Base-by-base conservation (phyloP, 352 stramenopile genomes). In the Phytophthora sojae region DNA sequence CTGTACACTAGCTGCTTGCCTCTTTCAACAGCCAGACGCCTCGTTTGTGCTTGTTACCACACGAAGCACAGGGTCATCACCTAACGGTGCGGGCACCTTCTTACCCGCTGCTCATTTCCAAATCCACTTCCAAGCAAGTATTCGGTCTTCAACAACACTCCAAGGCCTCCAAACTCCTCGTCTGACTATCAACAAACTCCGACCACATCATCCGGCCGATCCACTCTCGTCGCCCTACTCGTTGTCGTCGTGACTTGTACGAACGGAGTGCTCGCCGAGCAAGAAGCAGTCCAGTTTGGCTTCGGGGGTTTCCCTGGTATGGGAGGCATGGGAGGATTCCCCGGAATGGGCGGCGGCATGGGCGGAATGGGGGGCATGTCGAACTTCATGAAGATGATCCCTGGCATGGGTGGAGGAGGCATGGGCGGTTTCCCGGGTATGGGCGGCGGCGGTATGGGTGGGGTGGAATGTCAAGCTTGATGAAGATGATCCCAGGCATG, bases 331-430 rank as follows among this genome's bases (percentile, higher is more conserved):
- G 30, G 30, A 6, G 47, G 50, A 1, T 30, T 56, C 50, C 25
- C 50, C 7, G 49, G 49, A 6, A 32, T 54, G 19, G 19, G 45
- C 45, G 23, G 49, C 12, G 49, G 49, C 6, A 35, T 30, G 8
- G 51, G 51, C 14, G 52, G 52, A 14, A 44, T 44, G 37, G 37
- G 37, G 17, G 52, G 52, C 14, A 29, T 58, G 14, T 58, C 52
- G 2, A 30, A 30, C 26, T n/a, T 57, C 14, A 44, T n/a, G 21
- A 57, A 57, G 15, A 57, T 57, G 51, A 57, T 57, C 26, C 51
- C 51, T 25, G 51, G 51, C 37, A 44, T 44, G 37, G 37, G 37
- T 4, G 37, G 37, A 44, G 37, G 37, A 35, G 30, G 30, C 32
- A 45, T 15, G 11, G 37, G 52, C 29, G 52, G 52, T 11, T 9